Base-by-base conservation (phyloP, 2,329 filamentous ascomycete species). In the Fusarium multiceps region DNA sequence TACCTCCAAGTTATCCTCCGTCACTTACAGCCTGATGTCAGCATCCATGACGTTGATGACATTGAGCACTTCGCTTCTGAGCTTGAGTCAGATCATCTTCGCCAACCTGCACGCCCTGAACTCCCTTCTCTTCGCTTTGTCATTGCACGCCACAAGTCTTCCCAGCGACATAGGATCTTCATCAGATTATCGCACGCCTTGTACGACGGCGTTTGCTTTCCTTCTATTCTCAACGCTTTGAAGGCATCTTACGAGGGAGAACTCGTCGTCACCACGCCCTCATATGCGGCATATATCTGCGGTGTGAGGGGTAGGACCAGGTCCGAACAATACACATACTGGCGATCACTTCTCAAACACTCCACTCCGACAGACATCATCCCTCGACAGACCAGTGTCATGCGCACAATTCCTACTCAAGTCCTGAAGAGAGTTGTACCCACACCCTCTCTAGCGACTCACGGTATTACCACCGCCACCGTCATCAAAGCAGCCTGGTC, bases 401-500 rank as follows among this genome's bases (percentile, higher is more conserved):
- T 72, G 2, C 25, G 11, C 5, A 69, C 68, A 13, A 23, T 8
- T 25, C 57, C 69, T 46, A 63, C 45, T 1, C 30, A 46, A 11
- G 45, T 53, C 9, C 37, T 69, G 13, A 69, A 42, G 4, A 59
- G 2, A 14, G 46, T 50, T 7, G 28, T 71, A 0, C 30, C 59
- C 20, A 62, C 63, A 25, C 59, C 45, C 7, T 72, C 72, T 3
- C 62, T 69, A 4, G 63, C 69, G 2, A 49, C 69, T 1, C 40
- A 57, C 51, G 63, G 71, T 20, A 74, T 75, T 18, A 72, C 72
- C 13, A 65, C 66, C 6, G 82, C 82, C 10, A 83, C 81, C 1
- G 56, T 84, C 21, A 73, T 84, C 69, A 84, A 84, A 58, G 81
- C 80, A n/a, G 82, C 82, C 1, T 84, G 82, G 82, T 78, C 82